Evolutionary conservation across 768 basidiomycete species (phyloP).

Genomic region (Hemileccinum rubropunctum): DNA sequence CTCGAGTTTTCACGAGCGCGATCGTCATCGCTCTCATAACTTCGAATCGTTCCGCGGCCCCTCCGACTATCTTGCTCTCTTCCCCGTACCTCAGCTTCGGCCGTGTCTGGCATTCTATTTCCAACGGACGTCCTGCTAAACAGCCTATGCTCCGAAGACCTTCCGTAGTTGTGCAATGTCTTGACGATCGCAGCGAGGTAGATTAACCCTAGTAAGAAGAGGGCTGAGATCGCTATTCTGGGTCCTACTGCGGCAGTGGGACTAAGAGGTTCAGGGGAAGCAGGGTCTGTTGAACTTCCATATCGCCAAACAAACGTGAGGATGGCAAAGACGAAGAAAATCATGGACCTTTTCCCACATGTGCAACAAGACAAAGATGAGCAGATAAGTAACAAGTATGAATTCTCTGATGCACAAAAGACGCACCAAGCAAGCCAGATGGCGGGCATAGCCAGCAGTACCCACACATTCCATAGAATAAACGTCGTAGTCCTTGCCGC

Average conservation of each 20-base stretch:
- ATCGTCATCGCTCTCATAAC: not conserved
- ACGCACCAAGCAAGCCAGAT: slow-evolving; percentile 69
- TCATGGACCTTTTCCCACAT: slow-evolving; percentile 48
- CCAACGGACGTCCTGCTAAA: not conserved
- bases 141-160: not conserved
- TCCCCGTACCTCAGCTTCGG: not conserved
- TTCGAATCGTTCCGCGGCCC: not conserved
- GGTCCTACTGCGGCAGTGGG: slow-evolving; percentile 43
- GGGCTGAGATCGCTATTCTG: slow-evolving; percentile 51
- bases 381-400: not conserved
- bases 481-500: slow-evolving; percentile 48
- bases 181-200: slow-evolving; percentile 60
- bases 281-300: slow-evolving; percentile 44
- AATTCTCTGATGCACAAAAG: not conserved
- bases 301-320: slow-evolving; percentile 67
- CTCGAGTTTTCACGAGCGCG: slow-evolving; percentile 5
- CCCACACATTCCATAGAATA: slow-evolving; percentile 67
- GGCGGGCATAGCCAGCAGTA: slow-evolving; percentile 62
- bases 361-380: not conserved
- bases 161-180: slow-evolving; percentile 61
- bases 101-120: not conserved
- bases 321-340: slow-evolving; percentile 60
- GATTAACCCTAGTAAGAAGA: slow-evolving; percentile 57
- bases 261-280: slow-evolving; percentile 35
- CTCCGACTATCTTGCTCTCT: slow-evolving; percentile 4